Evolutionary conservation across 352 stramenopile species (phyloP), one percentile per base, ranked within the genome.

Genomic region (Salisapilia sapeloensis): DNA sequence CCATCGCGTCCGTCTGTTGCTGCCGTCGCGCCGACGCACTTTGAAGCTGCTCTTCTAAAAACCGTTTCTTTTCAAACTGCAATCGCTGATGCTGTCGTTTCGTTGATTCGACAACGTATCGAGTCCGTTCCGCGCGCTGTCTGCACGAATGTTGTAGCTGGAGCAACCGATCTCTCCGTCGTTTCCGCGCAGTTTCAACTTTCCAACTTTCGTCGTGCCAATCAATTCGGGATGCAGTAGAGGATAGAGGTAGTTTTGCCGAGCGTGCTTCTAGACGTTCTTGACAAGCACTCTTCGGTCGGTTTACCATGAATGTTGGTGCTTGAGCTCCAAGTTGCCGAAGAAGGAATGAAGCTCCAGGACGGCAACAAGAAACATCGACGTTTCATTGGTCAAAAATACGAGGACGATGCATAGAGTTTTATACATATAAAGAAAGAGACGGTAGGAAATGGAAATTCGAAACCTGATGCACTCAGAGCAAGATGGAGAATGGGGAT

Each of bases 251-350:
- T n/a, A n/a, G n/a, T n/a, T n/a, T n/a, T n/a, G n/a, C n/a, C 12
- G 50, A 69, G 15, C 66, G 57, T 28, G 58, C 60, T 24, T 85
- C 70, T 5, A 85, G 51, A 1, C 70, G 70, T 18, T 76, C 35
- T 31, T 85, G 70, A 35, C 70, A 85, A 45, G 53, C 64, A 50
- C 58, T 78, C 42, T 85, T 79, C 6, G 48, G 50, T 34, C 58
- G 46, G 47, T 67, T 69, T 29, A 53, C 60, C 64, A 80, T 79
- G 6, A 28, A 44, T 44, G n/a, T n/a, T n/a, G n/a, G n/a, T n/a
- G n/a, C n/a, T n/a, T n/a, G n/a, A n/a, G n/a, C n/a, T n/a, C n/a
- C n/a, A n/a, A n/a, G n/a, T n/a, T n/a, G n/a, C n/a, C n/a, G n/a
- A n/a, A n/a, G n/a, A n/a, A n/a, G n/a, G n/a, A n/a, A n/a, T n/a